Evolutionary conservation across 148 eudicot species (phyloP).

Genomic region (Spergularia bocconei): DNA sequence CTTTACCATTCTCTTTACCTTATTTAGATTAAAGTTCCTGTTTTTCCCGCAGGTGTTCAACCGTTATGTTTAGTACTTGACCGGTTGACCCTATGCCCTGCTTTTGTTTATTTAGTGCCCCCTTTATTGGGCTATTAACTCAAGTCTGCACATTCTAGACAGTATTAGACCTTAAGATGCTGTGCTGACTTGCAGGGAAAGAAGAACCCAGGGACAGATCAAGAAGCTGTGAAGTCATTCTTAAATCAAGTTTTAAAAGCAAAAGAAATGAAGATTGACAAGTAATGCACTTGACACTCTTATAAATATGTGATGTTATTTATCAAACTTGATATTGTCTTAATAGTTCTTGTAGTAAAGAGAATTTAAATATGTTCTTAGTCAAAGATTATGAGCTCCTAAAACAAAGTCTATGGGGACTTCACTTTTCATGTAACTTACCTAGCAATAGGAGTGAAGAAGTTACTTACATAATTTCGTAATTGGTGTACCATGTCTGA

Average conservation of each 20-base stretch:
- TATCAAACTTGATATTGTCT: background rate
- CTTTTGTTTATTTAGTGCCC: background rate
- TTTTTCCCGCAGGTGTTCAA: background rate
- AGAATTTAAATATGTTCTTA: too few species aligned
- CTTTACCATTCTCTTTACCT: background rate
- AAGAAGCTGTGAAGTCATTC: constrained; percentile 58
- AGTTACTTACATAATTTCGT: too few species aligned
- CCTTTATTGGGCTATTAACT: background rate
- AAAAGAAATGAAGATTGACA: constrained; percentile 91
- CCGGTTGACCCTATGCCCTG: too few species aligned
- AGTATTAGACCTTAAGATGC: constrained; percentile 8
- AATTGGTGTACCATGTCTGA: too few species aligned
- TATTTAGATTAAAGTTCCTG: background rate
- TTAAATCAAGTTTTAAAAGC: constrained; percentile 64
- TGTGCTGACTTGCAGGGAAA: constrained; percentile 59
- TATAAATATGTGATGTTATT: background rate
- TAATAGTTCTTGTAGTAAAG: background rate
- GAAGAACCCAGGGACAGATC: constrained; percentile 86
- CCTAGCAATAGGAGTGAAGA: too few species aligned
- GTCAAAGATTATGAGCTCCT: too few species aligned
- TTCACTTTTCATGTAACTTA: too few species aligned
- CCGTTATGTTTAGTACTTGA: background rate
- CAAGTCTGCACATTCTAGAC: background rate
- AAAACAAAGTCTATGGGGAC: too few species aligned
- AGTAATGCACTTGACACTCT: constrained; percentile 36